phyloP scores from a whole-genome alignment of 495 filamentous ascomycete genomes.

The Bryoglossum gracile region DNA sequence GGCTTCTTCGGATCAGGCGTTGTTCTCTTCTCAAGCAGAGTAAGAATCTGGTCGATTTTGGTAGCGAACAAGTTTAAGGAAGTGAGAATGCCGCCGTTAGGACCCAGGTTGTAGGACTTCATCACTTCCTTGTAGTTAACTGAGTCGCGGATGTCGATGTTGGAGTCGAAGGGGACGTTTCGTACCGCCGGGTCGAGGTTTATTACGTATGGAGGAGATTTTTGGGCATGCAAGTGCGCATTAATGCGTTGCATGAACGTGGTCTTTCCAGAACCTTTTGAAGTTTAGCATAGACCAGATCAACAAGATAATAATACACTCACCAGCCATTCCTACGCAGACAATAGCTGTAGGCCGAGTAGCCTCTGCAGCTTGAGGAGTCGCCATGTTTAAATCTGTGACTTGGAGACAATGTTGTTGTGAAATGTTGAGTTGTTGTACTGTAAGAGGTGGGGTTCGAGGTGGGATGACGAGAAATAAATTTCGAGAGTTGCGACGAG shows the following conservation, averaged over 20 bases:
- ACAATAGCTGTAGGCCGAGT: slow-evolving; percentile 59
- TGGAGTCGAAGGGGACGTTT: slow-evolving; percentile 92
- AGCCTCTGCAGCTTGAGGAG: slow-evolving; percentile 5
- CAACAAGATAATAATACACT: slow-evolving; percentile 12
- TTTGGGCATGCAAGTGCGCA: slow-evolving; percentile 72
- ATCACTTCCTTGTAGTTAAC: slow-evolving; percentile 99
- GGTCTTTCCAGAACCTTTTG: slow-evolving; percentile 83
- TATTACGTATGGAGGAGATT: slow-evolving; percentile 78
- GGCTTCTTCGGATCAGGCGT: slow-evolving; percentile 55
- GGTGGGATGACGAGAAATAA: slow-evolving; percentile 12
- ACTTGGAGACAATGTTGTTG: neutral
- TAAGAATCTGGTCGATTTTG: slow-evolving; percentile 91
- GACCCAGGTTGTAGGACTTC: slow-evolving; percentile 96
- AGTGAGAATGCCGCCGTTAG: slow-evolving; percentile 96
- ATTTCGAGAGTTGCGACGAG: slow-evolving; percentile 34
- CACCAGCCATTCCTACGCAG: slow-evolving; percentile 94
- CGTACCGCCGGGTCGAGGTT: slow-evolving; percentile 96
- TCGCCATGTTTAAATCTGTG: slow-evolving; percentile 15
- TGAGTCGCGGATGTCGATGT: slow-evolving; percentile 98
- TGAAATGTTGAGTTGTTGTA: slow-evolving; percentile 1
- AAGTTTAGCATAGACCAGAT: no score
- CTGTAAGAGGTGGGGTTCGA: slow-evolving; percentile 15
- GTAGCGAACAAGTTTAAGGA: slow-evolving; percentile 94
- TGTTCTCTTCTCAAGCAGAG: slow-evolving; percentile 80
- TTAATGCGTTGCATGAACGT: slow-evolving; percentile 99